phyloP scores from a whole-genome alignment of 2,329 filamentous ascomycete genomes.

The Phyllosticta citrichinensis region DNA sequence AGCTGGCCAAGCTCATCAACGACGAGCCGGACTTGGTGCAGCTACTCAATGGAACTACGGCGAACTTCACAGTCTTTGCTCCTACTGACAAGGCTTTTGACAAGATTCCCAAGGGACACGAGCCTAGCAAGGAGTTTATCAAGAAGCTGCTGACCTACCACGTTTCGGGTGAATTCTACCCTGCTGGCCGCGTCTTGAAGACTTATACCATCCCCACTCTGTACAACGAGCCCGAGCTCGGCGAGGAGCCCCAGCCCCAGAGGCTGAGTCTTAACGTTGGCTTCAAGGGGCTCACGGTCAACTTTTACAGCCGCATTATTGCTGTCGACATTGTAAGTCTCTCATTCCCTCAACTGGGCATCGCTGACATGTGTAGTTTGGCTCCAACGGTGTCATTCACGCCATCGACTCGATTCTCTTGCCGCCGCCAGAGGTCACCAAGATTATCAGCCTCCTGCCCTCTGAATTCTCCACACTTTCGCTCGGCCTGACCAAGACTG shows the following conservation, averaged over 20 bases:
- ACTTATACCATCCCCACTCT: constrained; percentile 67
- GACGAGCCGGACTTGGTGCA: constrained; percentile 62
- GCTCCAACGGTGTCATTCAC: constrained; percentile 74
- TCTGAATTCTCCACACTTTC: constrained; percentile 68
- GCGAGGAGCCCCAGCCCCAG: constrained; percentile 51
- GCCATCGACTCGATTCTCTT: constrained; percentile 64
- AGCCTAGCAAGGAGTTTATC: constrained; percentile 61
- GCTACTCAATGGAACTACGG: constrained; percentile 61
- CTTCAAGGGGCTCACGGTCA: constrained; percentile 56
- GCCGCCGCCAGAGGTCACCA: constrained; percentile 57
- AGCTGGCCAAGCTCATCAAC: constrained; percentile 65
- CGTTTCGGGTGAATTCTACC: constrained; percentile 56
- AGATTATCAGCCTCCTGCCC: constrained; percentile 57
- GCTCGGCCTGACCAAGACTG: constrained; percentile 64
- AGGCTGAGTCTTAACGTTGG: constrained; percentile 60
- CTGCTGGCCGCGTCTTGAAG: constrained; percentile 54
- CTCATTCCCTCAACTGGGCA: neutral
- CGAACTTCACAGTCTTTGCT: constrained; percentile 73
- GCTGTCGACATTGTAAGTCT: constrained; percentile 56
- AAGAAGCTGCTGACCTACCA: constrained; percentile 67
- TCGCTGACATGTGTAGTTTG: constrained; percentile 38
- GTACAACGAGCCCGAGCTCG: constrained; percentile 49
- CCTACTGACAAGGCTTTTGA: constrained; percentile 70
- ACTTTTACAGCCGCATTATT: constrained; percentile 65
- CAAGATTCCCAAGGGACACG: constrained; percentile 45